Evolutionary conservation across 495 filamentous ascomycete genomes (phyloP).

Genomic region (Aspergillus egyptiacus): DNA sequence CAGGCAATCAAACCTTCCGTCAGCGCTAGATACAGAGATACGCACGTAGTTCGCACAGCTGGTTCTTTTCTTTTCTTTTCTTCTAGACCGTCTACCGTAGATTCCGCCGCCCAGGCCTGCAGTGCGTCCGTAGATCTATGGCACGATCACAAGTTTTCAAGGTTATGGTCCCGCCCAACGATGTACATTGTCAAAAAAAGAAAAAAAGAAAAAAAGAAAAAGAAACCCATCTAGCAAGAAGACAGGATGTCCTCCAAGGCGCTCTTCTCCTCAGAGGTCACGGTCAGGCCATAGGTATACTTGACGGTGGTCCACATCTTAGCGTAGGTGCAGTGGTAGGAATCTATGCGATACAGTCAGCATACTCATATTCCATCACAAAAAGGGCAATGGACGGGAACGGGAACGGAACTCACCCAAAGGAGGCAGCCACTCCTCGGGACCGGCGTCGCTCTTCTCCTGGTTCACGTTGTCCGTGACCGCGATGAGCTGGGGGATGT

Average conservation of each 20-base stretch:
- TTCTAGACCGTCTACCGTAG: no score
- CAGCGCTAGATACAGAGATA: no score
- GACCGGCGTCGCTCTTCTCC: conserved; percentile 60
- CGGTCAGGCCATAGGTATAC: conserved; percentile 50
- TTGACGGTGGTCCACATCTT: conserved; percentile 67
- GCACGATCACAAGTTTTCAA: no score
- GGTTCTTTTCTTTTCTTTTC: no score
- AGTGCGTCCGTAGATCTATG: no score
- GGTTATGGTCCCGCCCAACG: no score
- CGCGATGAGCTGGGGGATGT: conserved; percentile 62
- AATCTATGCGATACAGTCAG: conserved; percentile 23
- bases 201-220: no score
- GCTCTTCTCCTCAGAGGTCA: conserved; percentile 56
- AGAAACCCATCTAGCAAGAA: conserved; percentile 45
- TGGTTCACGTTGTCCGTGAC: conserved; percentile 72
- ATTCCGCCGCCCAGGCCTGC: no score
- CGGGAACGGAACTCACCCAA: conserved; percentile 38
- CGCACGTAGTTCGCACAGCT: no score
- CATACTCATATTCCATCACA: neutral
- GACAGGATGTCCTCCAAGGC: conserved; percentile 59
- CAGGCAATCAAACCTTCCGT: no score
- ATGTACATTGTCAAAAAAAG: no score
- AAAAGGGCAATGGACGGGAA: neutral
- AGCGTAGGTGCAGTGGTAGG: conserved; percentile 72
- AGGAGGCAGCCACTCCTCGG: conserved; percentile 69